Base-by-base conservation (phyloP, 768 basidiomycete genomes). In the Leccinum sublutescens region DNA sequence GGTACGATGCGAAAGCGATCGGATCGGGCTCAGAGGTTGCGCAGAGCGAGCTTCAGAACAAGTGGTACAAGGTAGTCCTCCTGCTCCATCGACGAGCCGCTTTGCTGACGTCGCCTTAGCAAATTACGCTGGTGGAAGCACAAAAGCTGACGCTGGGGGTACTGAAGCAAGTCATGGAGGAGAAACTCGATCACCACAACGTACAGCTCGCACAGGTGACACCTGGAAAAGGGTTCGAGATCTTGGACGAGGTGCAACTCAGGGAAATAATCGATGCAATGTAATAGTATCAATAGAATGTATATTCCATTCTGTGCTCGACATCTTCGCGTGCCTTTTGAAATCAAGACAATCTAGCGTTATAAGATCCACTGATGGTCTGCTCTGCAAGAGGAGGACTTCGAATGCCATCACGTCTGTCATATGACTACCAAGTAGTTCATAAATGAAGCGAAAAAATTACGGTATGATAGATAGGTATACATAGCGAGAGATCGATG, bases 131-230 rank as follows among this genome's bases (percentile, higher is more conserved):
- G 23, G 75, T 80, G 64, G 94, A 97, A 74, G 97, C 95, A 0
- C 93, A 98, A 65, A 79, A 84, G 40, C 77, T 98, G 62, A 89
- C 92, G 3, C 78, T 98, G 54, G 87, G 85, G 62, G 93, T 98
- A 50, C 79, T 98, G 62, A 98, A 99, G 78, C 95, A 98, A 78
- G 97, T 98, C 48, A 99, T 98, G 97, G 97, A 98, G 75, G 97
- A 98, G 78, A 98, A 97, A 74, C 84, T 99, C 47, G 96, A 98
- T 76, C 93, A 97, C 66, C 95, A 98, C 78, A 98, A 99, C 66
- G 95, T 98, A 25, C 95, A 98, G 74, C 81, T 99, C 14, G 95
- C 96, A 54, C 94, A 95, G 82, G 95, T 98, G n/a, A 95, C 93
- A 57, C 74, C 76, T 50, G 80, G 75, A 47, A 84, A 81, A 56